These are phyloP conservation scores for Endocladia muricata DNA, from an alignment of 31 red algal species.

Conservation along the genomic window DNA sequence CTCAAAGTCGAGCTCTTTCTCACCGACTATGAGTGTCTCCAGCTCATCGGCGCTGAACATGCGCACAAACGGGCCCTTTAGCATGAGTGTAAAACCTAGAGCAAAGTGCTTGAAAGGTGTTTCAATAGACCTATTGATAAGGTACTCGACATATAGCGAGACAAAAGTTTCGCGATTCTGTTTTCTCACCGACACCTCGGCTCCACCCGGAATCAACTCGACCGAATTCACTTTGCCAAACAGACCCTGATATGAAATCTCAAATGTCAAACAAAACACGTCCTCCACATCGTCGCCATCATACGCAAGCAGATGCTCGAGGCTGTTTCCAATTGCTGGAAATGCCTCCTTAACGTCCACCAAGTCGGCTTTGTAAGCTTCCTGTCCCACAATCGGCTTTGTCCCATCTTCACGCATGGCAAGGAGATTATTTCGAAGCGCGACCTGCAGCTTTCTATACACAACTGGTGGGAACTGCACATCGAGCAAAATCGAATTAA, in stretches of 20 bases:
- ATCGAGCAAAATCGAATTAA: slow-evolving; percentile 86
- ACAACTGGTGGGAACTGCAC: slow-evolving; percentile 82
- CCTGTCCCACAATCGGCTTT: neutral
- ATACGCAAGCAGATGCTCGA: slow-evolving; percentile 65
- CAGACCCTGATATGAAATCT: slow-evolving; percentile 67
- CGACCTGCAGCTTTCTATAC: slow-evolving; percentile 75
- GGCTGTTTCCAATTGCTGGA: slow-evolving; percentile 59
- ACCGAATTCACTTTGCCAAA: slow-evolving; percentile 63
- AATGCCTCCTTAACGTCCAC: slow-evolving; percentile 76
- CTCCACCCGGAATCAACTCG: slow-evolving; percentile 65
- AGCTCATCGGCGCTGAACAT: slow-evolving; percentile 82
- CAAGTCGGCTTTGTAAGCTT: slow-evolving; percentile 61
- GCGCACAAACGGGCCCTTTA: slow-evolving; percentile 52
- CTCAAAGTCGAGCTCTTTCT: slow-evolving; percentile 81
- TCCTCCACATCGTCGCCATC: slow-evolving; percentile 85
- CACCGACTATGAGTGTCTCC: slow-evolving; percentile 82
- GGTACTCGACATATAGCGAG: slow-evolving; percentile 54
- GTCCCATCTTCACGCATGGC: slow-evolving; percentile 18
- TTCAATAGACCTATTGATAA: slow-evolving; percentile 80
- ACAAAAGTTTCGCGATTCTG: slow-evolving; percentile 81
- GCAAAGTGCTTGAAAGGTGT: slow-evolving; percentile 78
- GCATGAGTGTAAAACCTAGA: slow-evolving; percentile 76
- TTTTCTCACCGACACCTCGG: slow-evolving; percentile 58
- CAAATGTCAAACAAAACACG: slow-evolving; percentile 70
- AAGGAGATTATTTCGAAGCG: slow-evolving; percentile 46